Evolutionary conservation across 768 basidiomycete genomes (phyloP), one percentile per base, ranked within the genome.

Genomic region (Asterophora parasitica): DNA sequence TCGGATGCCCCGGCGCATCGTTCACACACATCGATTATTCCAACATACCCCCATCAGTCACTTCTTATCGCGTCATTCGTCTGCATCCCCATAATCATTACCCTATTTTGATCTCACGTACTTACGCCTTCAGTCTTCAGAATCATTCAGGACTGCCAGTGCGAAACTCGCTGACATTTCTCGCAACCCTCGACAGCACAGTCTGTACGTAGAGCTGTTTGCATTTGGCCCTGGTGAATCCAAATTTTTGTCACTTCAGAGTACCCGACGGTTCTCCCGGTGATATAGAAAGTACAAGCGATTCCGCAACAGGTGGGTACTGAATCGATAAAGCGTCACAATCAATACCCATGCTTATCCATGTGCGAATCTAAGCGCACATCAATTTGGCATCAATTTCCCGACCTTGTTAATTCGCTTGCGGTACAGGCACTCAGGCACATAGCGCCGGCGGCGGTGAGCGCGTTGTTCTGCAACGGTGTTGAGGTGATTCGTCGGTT

Each of bases 41-140:
- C 61, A 69, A n/a, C n/a, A n/a, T n/a, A n/a, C n/a, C n/a, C 62
- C 67, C 73, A 78, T 75, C 74, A 77, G 67, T 75, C 73, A 73
- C 70, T 50, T 65, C 66, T 74, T 75, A 75, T 75, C 52, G 40
- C 61, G 62, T 60, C 65, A 65, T 67, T 66, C 61, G 49, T 53
- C 45, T 38, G 27, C 41, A 47, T 47, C 51, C 48, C 20, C 46
- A 51, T 52, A 41, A 49, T 44, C 35, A 50, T 45, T 45, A 37
- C 52, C 47, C 48, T 48, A 45, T 36, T 42, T 42, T 34, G 42
- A 37, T 49, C 47, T 54, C 48, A 46, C 48, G 53, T 49, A 40
- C 35, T n/a, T n/a, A n/a, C n/a, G n/a, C n/a, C n/a, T n/a, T n/a
- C n/a, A n/a, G n/a, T n/a, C n/a, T n/a, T n/a, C n/a, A n/a, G n/a